phyloP scores from a whole-genome alignment of 164 flowering plant species.

The Piper betle region DNA sequence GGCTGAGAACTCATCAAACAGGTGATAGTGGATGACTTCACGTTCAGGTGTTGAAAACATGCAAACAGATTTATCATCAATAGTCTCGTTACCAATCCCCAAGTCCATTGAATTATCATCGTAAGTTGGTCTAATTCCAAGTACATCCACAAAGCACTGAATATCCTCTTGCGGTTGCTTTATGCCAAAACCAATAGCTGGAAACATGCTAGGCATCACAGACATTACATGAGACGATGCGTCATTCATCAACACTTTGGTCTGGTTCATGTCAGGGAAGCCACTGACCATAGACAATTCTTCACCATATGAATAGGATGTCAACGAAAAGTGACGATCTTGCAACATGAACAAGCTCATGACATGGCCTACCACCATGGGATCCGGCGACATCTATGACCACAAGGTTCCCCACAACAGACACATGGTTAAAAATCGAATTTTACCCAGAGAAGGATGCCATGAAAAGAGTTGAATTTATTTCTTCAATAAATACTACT shows the following conservation, averaged over 20 bases:
- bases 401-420: neutral
- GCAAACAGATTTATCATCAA: slow-evolving; percentile 20
- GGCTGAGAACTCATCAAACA: slow-evolving; percentile 4
- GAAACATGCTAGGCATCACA: slow-evolving; percentile 2
- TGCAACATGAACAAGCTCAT: slow-evolving; percentile 26
- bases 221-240: slow-evolving; percentile 6
- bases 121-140: slow-evolving; percentile 7
- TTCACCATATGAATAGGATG: slow-evolving; percentile 12
- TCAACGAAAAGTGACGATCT: slow-evolving; percentile 8
- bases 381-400: slow-evolving; percentile 50
- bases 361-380: slow-evolving; percentile 24
- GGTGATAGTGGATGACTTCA: slow-evolving; percentile 4
- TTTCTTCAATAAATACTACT: slow-evolving; percentile 7
- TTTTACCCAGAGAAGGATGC: neutral
- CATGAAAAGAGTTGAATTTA: neutral
- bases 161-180: slow-evolving; percentile 9
- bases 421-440: neutral
- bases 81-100: slow-evolving; percentile 10
- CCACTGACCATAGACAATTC: slow-evolving; percentile 8
- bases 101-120: slow-evolving; percentile 8
- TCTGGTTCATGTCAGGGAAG: slow-evolving; percentile 4
- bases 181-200: slow-evolving; percentile 9
- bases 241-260: slow-evolving; percentile 12
- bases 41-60: slow-evolving; percentile 7
- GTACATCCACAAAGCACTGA: slow-evolving; percentile 2